Percentiles rank a stretch among this genome's conserved stretches.
These are phyloP conservation scores for Aureobasidium musti DNA, from an alignment of 2,329 filamentous ascomycete species.

Conservation along the genomic window DNA sequence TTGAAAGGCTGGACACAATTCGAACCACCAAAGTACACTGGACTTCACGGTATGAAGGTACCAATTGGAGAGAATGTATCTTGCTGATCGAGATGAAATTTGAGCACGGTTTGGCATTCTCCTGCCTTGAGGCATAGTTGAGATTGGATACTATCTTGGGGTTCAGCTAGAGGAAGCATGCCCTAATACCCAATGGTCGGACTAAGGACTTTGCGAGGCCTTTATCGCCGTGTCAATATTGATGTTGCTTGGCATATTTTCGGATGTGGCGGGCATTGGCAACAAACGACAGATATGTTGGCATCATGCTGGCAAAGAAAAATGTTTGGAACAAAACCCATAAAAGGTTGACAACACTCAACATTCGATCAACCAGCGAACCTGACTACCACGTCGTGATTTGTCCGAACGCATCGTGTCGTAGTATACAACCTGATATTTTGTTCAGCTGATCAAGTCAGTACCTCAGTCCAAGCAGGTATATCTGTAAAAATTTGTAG, in stretches of 20 bases:
- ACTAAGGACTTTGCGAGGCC: not conserved
- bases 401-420: not conserved
- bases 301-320: not conserved
- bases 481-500: not conserved
- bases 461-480: constrained; percentile 1
- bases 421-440: not conserved
- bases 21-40: constrained; percentile 61
- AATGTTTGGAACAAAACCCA: not conserved
- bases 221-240: constrained; percentile 1
- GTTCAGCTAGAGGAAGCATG: not conserved
- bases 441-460: constrained; percentile 13
- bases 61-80: constrained; percentile 45
- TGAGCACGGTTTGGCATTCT: not conserved
- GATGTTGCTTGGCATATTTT: constrained; percentile 21
- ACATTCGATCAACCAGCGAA: not conserved
- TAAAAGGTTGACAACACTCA: not conserved
- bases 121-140: not conserved
- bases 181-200: not conserved
- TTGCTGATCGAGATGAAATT: not conserved
- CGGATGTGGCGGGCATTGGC: not conserved
- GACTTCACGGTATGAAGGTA: constrained; percentile 65
- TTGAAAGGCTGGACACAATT: constrained; percentile 66
- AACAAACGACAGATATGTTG: not conserved
- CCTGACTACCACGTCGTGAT: not conserved
- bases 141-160: not conserved